Conservation (phyloP, 2,329 filamentous ascomycete genomes). For the Alternaria gaisen region DNA sequence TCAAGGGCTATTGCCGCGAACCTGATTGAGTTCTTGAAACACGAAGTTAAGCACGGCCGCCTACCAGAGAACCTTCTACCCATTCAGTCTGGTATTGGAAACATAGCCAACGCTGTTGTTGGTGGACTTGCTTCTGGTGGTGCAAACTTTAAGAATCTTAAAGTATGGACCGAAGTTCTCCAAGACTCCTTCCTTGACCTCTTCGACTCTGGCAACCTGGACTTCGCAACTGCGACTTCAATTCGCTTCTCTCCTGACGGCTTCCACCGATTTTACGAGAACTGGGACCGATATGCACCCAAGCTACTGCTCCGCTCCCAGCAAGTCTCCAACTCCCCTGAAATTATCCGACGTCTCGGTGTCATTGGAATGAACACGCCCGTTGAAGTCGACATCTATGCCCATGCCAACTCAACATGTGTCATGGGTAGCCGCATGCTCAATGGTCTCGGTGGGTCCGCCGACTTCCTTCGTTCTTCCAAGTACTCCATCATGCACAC, state of each 20-base stretch:
- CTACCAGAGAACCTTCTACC: constrained; percentile 80
- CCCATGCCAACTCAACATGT: constrained; percentile 89
- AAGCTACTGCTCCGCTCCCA: constrained; percentile 89
- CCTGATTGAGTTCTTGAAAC: constrained; percentile 85
- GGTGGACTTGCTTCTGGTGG: constrained; percentile 77
- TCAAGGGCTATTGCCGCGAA: constrained; percentile 79
- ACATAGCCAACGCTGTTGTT: constrained; percentile 91
- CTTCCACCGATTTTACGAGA: constrained; percentile 89
- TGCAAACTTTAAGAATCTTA: constrained; percentile 85
- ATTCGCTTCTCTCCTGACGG: constrained; percentile 91
- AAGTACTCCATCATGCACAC: constrained; percentile 97
- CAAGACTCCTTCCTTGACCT: constrained; percentile 94
- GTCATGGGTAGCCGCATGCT: constrained; percentile 90
- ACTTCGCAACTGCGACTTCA: constrained; percentile 89
- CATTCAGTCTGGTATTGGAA: constrained; percentile 88
- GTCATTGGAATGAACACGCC: constrained; percentile 96
- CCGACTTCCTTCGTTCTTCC: constrained; percentile 79
- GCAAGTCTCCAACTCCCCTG: constrained; percentile 86
- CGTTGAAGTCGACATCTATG: constrained; percentile 93
- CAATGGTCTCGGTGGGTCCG: constrained; percentile 82
- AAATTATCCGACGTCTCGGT: constrained; percentile 87
- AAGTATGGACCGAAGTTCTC: constrained; percentile 92
- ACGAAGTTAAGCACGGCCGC: constrained; percentile 81
- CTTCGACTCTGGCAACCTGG: constrained; percentile 85
- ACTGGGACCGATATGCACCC: constrained; percentile 80